phyloP scores from a whole-genome alignment of 768 basidiomycete genomes.

The Naganishia friedmannii region DNA sequence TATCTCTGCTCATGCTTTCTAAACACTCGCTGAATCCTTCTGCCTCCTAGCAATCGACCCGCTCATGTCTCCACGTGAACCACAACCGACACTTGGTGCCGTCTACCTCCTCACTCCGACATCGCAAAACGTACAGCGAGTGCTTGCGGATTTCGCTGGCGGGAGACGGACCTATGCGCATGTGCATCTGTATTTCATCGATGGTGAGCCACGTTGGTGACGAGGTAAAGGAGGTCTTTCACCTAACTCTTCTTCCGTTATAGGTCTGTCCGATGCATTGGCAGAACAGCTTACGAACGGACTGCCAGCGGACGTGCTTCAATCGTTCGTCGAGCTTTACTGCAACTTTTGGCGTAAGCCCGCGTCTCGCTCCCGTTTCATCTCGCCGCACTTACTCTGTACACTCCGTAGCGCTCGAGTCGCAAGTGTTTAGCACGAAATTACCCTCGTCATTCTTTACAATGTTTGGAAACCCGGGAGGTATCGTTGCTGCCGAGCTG shows the following conservation, averaged over 20 bases:
- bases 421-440: constrained; percentile 76
- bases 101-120: constrained; percentile 94
- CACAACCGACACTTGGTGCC: constrained; percentile 82
- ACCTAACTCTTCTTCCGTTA: constrained; percentile 21
- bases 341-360: constrained; percentile 86
- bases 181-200: constrained; percentile 90
- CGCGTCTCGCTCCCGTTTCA: too few species aligned
- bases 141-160: constrained; percentile 76
- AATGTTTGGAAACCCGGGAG: constrained; percentile 77
- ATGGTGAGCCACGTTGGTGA: constrained; percentile 59
- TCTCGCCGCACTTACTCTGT: not conserved
- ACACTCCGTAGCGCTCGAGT: constrained; percentile 67
- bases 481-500: constrained; percentile 63
- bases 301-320: constrained; percentile 72
- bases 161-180: constrained; percentile 70
- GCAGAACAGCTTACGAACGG: constrained; percentile 73
- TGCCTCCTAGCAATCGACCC: constrained; percentile 97
- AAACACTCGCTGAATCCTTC: too few species aligned
- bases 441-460: constrained; percentile 79
- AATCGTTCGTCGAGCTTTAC: constrained; percentile 77
- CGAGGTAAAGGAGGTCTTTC: not conserved
- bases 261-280: constrained; percentile 74
- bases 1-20: too few species aligned
- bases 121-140: constrained; percentile 82
- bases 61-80: constrained; percentile 75